These are phyloP conservation scores for Rhodocollybia butyracea DNA, from an alignment of 768 basidiomycete species.

Conservation along the genomic window DNA sequence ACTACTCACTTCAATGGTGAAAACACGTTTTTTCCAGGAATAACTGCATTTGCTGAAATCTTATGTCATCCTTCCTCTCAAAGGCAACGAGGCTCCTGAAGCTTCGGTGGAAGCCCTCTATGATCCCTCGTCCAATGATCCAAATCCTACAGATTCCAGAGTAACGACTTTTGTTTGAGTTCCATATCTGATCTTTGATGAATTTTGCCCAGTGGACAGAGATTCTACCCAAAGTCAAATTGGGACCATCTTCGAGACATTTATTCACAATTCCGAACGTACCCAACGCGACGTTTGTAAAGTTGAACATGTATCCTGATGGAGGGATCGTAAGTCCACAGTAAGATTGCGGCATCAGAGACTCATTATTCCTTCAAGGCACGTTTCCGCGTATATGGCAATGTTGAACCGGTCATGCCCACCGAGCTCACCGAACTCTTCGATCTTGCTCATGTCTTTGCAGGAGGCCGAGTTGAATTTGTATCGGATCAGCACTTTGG, in stretches of 20 bases:
- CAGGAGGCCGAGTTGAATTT: constrained; percentile 80
- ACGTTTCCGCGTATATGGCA: constrained; percentile 88
- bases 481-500: constrained; percentile 97
- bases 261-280: constrained; percentile 72
- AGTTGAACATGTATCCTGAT: constrained; percentile 94
- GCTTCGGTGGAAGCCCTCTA: constrained; percentile 69
- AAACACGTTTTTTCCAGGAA: constrained; percentile 1
- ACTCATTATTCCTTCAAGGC: too few species aligned
- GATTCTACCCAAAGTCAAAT: constrained; percentile 68
- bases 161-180: too few species aligned
- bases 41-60: not conserved
- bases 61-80: not conserved
- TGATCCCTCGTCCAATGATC: constrained; percentile 37
- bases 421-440: constrained; percentile 45
- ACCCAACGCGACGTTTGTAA: constrained; percentile 67
- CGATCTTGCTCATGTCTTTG: constrained; percentile 89
- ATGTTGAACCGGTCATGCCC: constrained; percentile 66
- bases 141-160: constrained; percentile 45
- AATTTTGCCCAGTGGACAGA: constrained; percentile 62
- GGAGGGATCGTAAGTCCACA: constrained; percentile 80
- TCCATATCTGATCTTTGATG: not conserved
- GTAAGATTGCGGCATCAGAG: too few species aligned
- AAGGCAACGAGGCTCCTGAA: constrained; percentile 85
- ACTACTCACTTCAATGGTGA: constrained; percentile 91
- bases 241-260: constrained; percentile 87